Conservation (phyloP, 192 early-diverging fungal species). For the Rhizoclosmatium globosum region DNA sequence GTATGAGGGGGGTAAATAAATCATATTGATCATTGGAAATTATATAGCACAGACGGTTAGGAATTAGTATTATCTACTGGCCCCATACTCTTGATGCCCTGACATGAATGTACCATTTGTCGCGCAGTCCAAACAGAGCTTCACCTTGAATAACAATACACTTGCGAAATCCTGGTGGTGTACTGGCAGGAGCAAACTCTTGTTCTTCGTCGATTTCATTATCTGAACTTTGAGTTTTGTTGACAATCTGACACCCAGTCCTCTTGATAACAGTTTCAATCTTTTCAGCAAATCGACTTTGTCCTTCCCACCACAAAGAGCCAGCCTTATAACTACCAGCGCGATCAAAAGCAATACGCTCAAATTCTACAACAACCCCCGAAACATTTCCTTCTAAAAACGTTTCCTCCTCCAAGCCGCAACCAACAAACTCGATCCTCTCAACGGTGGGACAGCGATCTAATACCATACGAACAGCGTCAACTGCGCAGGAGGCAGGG, state of each 20-base stretch:
- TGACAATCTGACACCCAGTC: background rate
- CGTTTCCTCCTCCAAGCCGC: conserved; percentile 25
- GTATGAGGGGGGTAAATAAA: conserved; percentile 35
- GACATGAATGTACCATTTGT: conserved; percentile 32
- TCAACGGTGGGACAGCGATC: conserved; percentile 38
- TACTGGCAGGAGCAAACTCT: background rate
- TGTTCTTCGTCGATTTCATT: background rate
- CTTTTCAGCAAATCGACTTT: conserved; percentile 7
- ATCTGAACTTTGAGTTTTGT: background rate
- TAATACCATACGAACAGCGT: conserved; percentile 39
- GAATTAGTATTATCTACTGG: too few species aligned
- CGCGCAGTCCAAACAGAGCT: conserved; percentile 11
- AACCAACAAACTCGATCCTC: conserved; percentile 40
- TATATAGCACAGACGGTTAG: too few species aligned
- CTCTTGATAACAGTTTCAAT: conserved; percentile 15
- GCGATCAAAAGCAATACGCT: background rate
- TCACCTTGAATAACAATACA: conserved; percentile 36
- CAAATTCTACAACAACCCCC: conserved; percentile 28
- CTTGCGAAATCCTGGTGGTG: conserved; percentile 33
- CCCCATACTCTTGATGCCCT: background rate
- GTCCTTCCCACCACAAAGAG: conserved; percentile 27
- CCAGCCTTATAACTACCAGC: background rate
- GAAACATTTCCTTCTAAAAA: conserved; percentile 28
- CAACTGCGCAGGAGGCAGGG: conserved; percentile 21
- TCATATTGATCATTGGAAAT: too few species aligned